phyloP scores from a whole-genome alignment of 2,329 filamentous ascomycete species.

The Clarireedia monteithiana region DNA sequence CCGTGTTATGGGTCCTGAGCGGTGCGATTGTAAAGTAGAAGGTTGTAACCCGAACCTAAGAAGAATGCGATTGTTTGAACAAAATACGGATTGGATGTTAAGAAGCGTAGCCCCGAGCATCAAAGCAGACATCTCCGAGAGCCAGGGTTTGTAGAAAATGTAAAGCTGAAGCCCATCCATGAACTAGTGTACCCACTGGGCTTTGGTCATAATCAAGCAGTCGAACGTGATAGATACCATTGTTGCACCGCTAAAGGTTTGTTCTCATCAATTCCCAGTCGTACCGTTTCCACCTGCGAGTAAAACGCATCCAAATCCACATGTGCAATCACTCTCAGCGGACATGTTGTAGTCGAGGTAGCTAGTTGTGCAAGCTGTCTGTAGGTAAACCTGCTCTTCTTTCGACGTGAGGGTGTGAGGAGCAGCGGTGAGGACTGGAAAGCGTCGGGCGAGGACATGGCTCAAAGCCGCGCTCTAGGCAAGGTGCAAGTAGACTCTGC shows the following conservation, averaged over 20 bases:
- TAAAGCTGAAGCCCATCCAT: neutral
- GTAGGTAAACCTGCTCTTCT: constrained; percentile 70
- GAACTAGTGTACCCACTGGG: neutral
- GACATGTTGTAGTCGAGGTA: constrained; percentile 61
- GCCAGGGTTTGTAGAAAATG: too few species aligned
- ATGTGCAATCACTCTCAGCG: constrained; percentile 81
- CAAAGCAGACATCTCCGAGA: too few species aligned
- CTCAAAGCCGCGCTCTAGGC: neutral
- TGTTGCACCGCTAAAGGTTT: constrained; percentile 88
- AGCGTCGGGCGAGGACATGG: constrained; percentile 40
- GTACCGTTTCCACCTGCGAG: constrained; percentile 89
- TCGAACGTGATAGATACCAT: constrained; percentile 45
- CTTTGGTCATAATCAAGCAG: neutral
- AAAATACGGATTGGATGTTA: too few species aligned
- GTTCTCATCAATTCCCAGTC: constrained; percentile 65
- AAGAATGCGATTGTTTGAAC: too few species aligned
- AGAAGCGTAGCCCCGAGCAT: too few species aligned
- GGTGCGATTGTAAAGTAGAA: too few species aligned
- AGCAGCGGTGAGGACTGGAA: constrained; percentile 38
- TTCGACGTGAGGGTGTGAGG: constrained; percentile 13
- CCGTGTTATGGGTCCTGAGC: too few species aligned
- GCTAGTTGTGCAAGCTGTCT: constrained; percentile 73
- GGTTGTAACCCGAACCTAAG: too few species aligned
- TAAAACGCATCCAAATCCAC: constrained; percentile 98
- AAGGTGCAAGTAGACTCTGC: neutral